Evolutionary conservation across 495 filamentous ascomycete genomes (phyloP).

Genomic region (Lasiosphaeria ovina): DNA sequence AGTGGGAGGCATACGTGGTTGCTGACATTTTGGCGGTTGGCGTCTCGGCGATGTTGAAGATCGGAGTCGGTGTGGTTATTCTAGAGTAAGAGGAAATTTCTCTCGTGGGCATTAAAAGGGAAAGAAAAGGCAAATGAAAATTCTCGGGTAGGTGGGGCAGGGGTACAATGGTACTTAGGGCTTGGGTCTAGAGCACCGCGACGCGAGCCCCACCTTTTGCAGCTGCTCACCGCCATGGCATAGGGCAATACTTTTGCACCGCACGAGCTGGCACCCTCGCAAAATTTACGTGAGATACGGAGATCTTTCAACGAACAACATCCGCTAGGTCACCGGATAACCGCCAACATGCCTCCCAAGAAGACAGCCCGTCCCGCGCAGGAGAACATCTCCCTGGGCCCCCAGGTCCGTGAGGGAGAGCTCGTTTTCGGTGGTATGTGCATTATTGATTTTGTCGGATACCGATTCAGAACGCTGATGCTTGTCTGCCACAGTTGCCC

Average conservation of each 20-base stretch:
- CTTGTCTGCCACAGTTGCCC: slow-evolving; percentile 60
- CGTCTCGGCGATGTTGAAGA: slow-evolving; percentile 14
- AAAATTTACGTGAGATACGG: slow-evolving; percentile 23
- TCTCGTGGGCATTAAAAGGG: slow-evolving; percentile 14
- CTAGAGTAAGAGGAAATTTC: slow-evolving; percentile 21
- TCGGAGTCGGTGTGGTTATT: slow-evolving; percentile 15
- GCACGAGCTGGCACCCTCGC: slow-evolving; percentile 25
- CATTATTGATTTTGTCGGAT: not conserved
- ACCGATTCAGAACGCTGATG: slow-evolving; percentile 9
- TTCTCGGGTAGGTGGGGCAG: slow-evolving; percentile 22
- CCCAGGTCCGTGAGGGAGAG: slow-evolving; percentile 71
- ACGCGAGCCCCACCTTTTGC: slow-evolving; percentile 25
- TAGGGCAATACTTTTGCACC: slow-evolving; percentile 27
- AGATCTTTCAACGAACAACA: slow-evolving; percentile 23
- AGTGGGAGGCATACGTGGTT: slow-evolving; percentile 61
- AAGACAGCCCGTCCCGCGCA: slow-evolving; percentile 70
- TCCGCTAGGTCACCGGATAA: slow-evolving; percentile 20
- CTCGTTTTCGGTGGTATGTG: slow-evolving; percentile 78
- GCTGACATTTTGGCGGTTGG: slow-evolving; percentile 51
- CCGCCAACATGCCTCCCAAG: slow-evolving; percentile 76
- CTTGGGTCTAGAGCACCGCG: slow-evolving; percentile 20
- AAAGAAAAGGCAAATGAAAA: slow-evolving; percentile 7
- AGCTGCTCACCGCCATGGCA: slow-evolving; percentile 24
- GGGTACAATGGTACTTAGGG: slow-evolving; percentile 29
- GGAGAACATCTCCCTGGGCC: slow-evolving; percentile 98